Conservation (phyloP, 1,284 basidiomycete species). For the Trichosporon sp. region DNA sequence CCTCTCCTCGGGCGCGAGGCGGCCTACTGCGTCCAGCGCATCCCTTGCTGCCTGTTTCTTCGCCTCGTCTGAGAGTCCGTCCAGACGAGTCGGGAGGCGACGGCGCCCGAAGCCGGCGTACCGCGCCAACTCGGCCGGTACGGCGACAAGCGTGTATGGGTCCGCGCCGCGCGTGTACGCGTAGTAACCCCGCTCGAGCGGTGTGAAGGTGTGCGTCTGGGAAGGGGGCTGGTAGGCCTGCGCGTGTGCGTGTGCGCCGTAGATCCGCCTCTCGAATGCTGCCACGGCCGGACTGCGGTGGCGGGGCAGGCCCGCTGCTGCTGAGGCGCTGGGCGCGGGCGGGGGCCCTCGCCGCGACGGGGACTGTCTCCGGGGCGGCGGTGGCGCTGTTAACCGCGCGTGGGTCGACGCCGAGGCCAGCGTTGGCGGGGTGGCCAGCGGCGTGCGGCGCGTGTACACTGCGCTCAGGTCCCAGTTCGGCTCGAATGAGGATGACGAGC, state of each 20-base stretch:
- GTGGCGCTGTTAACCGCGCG: too few relatives aligned
- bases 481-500: neutral
- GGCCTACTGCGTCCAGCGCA: neutral
- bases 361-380: too few relatives aligned
- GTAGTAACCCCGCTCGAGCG: neutral
- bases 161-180: neutral
- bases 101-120: neutral
- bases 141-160: neutral
- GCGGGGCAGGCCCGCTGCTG: neutral
- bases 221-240: neutral
- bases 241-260: neutral
- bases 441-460: neutral
- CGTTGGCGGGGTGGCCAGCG: too few relatives aligned
- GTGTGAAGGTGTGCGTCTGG: neutral
- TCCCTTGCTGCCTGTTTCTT: neutral
- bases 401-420: too few relatives aligned
- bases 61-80: neutral
- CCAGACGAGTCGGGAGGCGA: neutral
- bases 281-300: neutral
- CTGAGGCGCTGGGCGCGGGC: too few relatives aligned
- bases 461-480: neutral
- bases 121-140: neutral
- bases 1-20: neutral
- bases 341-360: too few relatives aligned
- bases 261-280: neutral